These are phyloP conservation scores for Agrocybe praecox DNA, from an alignment of 768 basidiomycete genomes.

Conservation along the genomic window DNA sequence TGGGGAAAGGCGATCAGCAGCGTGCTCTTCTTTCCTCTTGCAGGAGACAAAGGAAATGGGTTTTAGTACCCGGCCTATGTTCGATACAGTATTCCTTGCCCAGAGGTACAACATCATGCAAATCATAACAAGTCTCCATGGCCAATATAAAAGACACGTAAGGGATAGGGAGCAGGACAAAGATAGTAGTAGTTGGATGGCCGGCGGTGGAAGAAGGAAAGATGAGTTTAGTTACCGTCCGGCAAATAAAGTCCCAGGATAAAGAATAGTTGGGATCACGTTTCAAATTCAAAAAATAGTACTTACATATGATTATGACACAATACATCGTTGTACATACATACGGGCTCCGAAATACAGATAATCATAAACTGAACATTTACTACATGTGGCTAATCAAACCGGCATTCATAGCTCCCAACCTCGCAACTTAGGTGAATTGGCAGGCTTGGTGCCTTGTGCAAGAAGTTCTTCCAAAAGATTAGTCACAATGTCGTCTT, in stretches of 20 bases:
- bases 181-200: no score
- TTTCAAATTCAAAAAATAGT: no score
- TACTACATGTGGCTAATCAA: background rate
- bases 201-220: no score
- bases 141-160: no score
- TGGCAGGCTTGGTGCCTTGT: conserved; percentile 33
- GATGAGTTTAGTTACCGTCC: no score
- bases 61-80: background rate
- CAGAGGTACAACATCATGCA: no score
- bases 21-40: background rate
- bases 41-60: conserved; percentile 7
- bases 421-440: conserved; percentile 40
- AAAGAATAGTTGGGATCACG: no score
- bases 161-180: no score
- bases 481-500: conserved; percentile 68
- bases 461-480: conserved; percentile 62
- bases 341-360: background rate
- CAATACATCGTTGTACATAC: background rate
- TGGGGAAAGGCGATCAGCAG: background rate
- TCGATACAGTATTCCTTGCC: no score
- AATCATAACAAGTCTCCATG: no score
- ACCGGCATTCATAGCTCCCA: conserved; percentile 38
- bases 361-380: background rate
- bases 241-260: no score
- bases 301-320: no score